Evolutionary conservation across 148 eudicot species (phyloP).

Genomic region (Beta vulgaris): DNA sequence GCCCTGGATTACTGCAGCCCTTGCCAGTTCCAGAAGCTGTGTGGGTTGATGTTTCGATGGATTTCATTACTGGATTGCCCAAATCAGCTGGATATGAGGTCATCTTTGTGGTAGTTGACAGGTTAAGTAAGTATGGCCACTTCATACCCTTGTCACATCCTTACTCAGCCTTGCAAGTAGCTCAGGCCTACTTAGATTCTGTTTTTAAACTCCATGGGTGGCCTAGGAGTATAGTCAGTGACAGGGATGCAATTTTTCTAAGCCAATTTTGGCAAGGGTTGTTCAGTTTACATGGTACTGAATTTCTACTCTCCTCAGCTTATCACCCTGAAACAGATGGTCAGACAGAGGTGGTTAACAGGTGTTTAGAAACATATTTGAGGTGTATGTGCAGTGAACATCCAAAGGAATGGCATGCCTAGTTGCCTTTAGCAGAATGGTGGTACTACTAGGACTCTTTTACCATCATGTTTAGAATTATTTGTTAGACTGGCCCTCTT

Average conservation of each 20-base stretch:
- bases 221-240: neutral
- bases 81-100: neutral
- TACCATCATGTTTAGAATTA: too few relatives aligned
- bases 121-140: too few relatives aligned
- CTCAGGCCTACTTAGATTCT: neutral
- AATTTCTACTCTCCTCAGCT: neutral
- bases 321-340: neutral
- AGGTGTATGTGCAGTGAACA: neutral
- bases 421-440: neutral
- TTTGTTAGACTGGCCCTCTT: too few relatives aligned
- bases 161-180: neutral
- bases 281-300: neutral
- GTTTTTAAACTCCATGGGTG: conserved; percentile 7
- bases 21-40: neutral
- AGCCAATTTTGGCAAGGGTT: neutral
- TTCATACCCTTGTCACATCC: too few relatives aligned
- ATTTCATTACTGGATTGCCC: neutral
- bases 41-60: neutral
- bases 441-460: too few relatives aligned
- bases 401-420: neutral
- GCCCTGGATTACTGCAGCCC: neutral
- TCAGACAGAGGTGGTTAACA: too few relatives aligned
- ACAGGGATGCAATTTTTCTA: neutral
- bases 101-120: too few relatives aligned
- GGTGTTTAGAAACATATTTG: neutral